phyloP scores from a whole-genome alignment of 2,329 filamentous ascomycete species.

The Mycosphaerella sp. region DNA sequence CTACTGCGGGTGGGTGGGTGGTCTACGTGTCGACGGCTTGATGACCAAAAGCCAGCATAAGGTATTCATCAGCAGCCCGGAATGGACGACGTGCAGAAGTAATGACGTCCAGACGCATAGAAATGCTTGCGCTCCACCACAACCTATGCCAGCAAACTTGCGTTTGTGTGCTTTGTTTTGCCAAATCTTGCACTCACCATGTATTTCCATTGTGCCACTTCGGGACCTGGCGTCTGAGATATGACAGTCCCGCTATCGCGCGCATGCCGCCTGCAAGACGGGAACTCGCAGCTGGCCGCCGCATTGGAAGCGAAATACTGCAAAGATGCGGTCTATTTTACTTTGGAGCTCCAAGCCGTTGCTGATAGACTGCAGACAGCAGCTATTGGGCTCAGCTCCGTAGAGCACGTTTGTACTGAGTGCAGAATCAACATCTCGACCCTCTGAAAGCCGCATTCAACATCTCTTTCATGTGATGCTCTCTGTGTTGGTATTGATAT shows the following conservation, averaged over 20 bases:
- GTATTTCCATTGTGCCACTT: not conserved
- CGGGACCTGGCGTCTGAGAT: slow-evolving; percentile 7
- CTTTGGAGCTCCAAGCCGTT: not conserved
- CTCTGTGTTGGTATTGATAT: not conserved
- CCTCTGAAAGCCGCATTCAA: not conserved
- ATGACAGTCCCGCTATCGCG: slow-evolving; percentile 5
- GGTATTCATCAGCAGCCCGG: slow-evolving; percentile 5
- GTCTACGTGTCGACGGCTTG: slow-evolving; percentile 9
- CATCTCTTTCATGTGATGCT: not conserved
- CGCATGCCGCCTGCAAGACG: slow-evolving; percentile 1
- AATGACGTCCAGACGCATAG: slow-evolving; percentile 19
- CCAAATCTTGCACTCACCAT: not conserved
- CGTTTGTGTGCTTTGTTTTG: slow-evolving; percentile 10
- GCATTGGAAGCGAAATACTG: slow-evolving; percentile 3
- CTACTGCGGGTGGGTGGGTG: slow-evolving; percentile 20
- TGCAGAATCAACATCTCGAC: slow-evolving; percentile 3
- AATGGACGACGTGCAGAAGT: slow-evolving; percentile 9
- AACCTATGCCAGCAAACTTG: slow-evolving; percentile 14
- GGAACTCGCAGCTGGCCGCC: not conserved
- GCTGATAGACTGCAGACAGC: not conserved
- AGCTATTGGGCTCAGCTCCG: not conserved
- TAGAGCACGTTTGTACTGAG: not conserved
- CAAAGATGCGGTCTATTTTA: not conserved
- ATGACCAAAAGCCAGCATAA: slow-evolving; percentile 1
- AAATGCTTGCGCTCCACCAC: slow-evolving; percentile 10